phyloP scores from a whole-genome alignment of 495 filamentous ascomycete genomes.

The Pseudoneurospora amorphoporcata region DNA sequence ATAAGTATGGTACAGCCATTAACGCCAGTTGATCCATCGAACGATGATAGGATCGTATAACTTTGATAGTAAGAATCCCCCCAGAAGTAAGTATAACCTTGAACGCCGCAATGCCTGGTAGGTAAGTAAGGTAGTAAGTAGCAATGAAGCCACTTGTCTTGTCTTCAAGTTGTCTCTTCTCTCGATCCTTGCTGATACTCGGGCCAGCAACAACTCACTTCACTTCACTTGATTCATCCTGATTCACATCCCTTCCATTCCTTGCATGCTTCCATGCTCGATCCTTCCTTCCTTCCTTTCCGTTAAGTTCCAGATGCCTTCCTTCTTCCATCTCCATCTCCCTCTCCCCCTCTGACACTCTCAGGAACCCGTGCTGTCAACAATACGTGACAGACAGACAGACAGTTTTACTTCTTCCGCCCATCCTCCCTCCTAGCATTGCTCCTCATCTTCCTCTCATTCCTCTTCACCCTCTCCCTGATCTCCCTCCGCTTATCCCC shows the following conservation, averaged over 20 bases:
- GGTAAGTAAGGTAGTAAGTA: background rate
- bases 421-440: constrained; percentile 46
- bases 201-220: background rate
- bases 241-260: background rate
- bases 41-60: background rate
- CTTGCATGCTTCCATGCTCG: background rate
- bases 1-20: background rate
- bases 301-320: too few relatives aligned
- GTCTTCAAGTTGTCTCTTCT: background rate
- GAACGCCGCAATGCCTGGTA: background rate
- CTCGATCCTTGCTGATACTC: background rate
- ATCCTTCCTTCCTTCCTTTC: background rate
- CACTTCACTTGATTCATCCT: background rate
- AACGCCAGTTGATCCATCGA: background rate
- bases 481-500: constrained; percentile 54
- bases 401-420: constrained; percentile 21
- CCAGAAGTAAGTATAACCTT: background rate
- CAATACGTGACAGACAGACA: too few relatives aligned
- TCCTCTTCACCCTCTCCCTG: constrained; percentile 52
- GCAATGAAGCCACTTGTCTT: background rate
- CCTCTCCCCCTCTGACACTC: background rate
- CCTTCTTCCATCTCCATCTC: background rate
- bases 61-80: background rate
- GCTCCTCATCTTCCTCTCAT: constrained; percentile 57
- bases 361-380: background rate